These are phyloP conservation scores for Rhodomyrtus psidioides DNA, from an alignment of 441 rosid genomes.

Conservation along the genomic window DNA sequence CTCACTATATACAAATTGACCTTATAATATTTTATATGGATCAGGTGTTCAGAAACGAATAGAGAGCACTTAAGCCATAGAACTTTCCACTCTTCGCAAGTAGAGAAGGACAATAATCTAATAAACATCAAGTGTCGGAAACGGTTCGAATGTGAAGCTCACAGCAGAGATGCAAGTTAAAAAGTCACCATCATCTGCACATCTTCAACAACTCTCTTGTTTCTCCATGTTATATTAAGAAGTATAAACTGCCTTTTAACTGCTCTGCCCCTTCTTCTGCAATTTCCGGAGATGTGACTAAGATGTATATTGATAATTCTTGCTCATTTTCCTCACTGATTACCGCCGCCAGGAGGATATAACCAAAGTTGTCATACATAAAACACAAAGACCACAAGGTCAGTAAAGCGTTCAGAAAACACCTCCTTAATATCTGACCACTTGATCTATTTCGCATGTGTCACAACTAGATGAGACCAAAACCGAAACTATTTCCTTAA, in stretches of 20 bases:
- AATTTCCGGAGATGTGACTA: too few species aligned
- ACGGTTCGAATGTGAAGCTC: not conserved
- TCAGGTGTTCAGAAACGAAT: not conserved
- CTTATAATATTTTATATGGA: not conserved
- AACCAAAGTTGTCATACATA: too few species aligned
- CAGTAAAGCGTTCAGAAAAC: too few species aligned
- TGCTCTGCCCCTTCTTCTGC: not conserved
- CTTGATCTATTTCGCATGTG: too few species aligned
- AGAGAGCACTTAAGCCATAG: not conserved
- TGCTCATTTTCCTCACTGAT: too few species aligned
- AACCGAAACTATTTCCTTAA: too few species aligned
- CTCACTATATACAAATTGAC: not conserved
- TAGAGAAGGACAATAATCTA: not conserved
- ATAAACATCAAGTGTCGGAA: not conserved
- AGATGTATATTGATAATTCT: too few species aligned
- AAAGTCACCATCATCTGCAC: not conserved
- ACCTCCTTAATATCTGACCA: too few species aligned
- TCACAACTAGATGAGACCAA: too few species aligned
- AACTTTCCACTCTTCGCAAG: not conserved
- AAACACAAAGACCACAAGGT: too few species aligned
- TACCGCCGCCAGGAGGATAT: too few species aligned
- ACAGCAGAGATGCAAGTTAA: not conserved
- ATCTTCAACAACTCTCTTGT: not conserved
- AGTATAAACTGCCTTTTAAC: not conserved
- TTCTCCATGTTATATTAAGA: not conserved